Evolutionary conservation across 2,329 filamentous ascomycete genomes (phyloP).

Genomic region (Acrocalymma vagum): DNA sequence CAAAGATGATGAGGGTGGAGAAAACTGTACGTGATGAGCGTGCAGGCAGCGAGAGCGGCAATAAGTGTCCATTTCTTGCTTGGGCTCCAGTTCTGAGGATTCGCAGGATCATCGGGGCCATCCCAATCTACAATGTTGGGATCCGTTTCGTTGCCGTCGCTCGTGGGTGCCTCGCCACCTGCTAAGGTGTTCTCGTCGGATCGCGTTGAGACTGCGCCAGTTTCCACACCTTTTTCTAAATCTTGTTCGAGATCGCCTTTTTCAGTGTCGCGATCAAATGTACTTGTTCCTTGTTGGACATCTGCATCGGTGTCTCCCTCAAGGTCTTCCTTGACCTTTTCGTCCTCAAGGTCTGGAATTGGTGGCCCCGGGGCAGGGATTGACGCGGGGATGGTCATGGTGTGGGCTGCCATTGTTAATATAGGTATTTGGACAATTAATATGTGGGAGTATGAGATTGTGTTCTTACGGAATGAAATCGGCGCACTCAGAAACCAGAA

Average conservation of each 20-base stretch:
- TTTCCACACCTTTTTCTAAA: constrained; percentile 36
- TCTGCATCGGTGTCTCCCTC: constrained; percentile 39
- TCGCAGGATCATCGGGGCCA: constrained; percentile 46
- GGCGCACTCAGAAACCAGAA: too few species aligned
- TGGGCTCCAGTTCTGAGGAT: constrained; percentile 50
- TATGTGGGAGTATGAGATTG: too few species aligned
- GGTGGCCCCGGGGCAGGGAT: constrained; percentile 25
- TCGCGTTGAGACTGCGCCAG: constrained; percentile 30
- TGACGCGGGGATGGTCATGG: constrained; percentile 33
- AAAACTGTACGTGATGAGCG: constrained; percentile 48
- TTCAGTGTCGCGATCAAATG: too few species aligned
- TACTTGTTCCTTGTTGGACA: constrained; percentile 17
- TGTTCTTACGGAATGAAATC: too few species aligned
- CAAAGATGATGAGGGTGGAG: neutral
- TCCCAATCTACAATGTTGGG: constrained; percentile 45
- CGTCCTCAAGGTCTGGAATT: constrained; percentile 24
- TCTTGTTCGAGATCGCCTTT: constrained; percentile 27
- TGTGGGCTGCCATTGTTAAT: constrained; percentile 10
- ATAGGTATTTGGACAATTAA: too few species aligned
- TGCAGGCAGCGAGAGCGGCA: constrained; percentile 40
- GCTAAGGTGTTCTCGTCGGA: constrained; percentile 34
- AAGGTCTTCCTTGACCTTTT: constrained; percentile 31
- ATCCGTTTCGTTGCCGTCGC: constrained; percentile 22
- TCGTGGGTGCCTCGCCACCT: constrained; percentile 9
- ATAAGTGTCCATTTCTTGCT: constrained; percentile 48